Conservation (phyloP, 2,329 filamentous ascomycete species). For the Diaporthe sp. region DNA sequence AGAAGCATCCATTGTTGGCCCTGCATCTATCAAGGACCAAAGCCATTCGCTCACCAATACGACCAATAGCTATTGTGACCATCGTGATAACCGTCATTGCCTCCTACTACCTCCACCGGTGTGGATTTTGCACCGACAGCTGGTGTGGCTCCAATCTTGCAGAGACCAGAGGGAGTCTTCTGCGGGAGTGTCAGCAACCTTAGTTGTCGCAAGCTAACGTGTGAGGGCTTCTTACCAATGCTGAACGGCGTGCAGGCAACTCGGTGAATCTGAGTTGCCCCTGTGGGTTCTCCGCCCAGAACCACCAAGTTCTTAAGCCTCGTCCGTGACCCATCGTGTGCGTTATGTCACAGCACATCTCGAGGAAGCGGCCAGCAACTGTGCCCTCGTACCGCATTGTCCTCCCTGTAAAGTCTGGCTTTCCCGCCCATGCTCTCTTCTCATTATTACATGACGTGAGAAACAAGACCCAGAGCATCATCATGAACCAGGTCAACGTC, state of each 20-base stretch:
- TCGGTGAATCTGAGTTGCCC: conserved; percentile 1
- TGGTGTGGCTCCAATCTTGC: neutral
- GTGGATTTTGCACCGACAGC: neutral
- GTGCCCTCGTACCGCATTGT: too few species aligned
- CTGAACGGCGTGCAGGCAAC: neutral
- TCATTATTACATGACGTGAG: too few species aligned
- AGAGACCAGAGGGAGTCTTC: neutral
- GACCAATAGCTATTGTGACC: neutral
- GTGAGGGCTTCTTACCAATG: conserved; percentile 13
- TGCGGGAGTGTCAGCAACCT: neutral
- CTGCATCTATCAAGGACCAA: neutral
- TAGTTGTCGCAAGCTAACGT: neutral
- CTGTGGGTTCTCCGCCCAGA: neutral
- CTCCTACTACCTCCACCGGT: neutral
- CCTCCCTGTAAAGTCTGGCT: neutral
- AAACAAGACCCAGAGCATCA: neutral
- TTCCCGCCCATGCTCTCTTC: neutral
- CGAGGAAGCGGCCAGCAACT: neutral
- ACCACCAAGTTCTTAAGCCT: neutral
- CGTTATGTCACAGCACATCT: neutral
- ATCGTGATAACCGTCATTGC: neutral
- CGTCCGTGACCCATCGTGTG: neutral
- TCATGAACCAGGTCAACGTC: neutral
- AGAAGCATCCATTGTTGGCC: neutral
- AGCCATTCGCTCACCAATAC: neutral